These are phyloP conservation scores for Fusarium palustre DNA, from an alignment of 2,329 filamentous ascomycete species.

Conservation along the genomic window DNA sequence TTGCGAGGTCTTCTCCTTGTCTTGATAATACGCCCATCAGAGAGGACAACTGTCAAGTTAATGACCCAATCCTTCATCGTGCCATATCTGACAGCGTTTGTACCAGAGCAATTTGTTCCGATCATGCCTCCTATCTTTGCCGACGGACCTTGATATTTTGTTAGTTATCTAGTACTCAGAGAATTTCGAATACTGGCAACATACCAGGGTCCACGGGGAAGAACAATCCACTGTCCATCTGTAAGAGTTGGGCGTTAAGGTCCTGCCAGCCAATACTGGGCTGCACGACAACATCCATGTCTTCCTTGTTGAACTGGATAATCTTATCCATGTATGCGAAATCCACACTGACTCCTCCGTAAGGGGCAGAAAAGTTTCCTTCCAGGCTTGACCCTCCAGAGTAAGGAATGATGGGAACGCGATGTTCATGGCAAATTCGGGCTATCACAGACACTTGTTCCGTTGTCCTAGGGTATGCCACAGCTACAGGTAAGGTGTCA, in stretches of 20 bases:
- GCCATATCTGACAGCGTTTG: constrained; percentile 83
- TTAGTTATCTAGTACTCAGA: neutral
- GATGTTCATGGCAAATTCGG: constrained; percentile 80
- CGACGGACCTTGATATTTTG: constrained; percentile 60
- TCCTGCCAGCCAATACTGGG: constrained; percentile 94
- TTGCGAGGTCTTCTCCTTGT: constrained; percentile 82
- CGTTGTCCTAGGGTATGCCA: constrained; percentile 72
- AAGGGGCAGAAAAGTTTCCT: constrained; percentile 88
- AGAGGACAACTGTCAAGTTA: constrained; percentile 82
- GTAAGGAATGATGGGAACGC: constrained; percentile 86
- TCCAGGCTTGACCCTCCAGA: constrained; percentile 89
- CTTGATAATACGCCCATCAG: constrained; percentile 83
- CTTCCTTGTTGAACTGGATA: constrained; percentile 81
- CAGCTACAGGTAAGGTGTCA: constrained; percentile 70
- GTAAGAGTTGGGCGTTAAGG: constrained; percentile 77
- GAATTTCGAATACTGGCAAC: constrained; percentile 28
- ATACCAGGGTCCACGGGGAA: constrained; percentile 88
- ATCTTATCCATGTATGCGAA: constrained; percentile 90
- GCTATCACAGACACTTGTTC: constrained; percentile 70
- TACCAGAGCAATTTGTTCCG: constrained; percentile 81
- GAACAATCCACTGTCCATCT: constrained; percentile 81
- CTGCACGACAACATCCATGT: constrained; percentile 94
- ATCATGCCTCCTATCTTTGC: constrained; percentile 88
- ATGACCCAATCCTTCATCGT: constrained; percentile 93
- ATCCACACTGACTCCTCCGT: constrained; percentile 89